phyloP scores from a whole-genome alignment of 345 rosid species.

The Pistacia atlantica region DNA sequence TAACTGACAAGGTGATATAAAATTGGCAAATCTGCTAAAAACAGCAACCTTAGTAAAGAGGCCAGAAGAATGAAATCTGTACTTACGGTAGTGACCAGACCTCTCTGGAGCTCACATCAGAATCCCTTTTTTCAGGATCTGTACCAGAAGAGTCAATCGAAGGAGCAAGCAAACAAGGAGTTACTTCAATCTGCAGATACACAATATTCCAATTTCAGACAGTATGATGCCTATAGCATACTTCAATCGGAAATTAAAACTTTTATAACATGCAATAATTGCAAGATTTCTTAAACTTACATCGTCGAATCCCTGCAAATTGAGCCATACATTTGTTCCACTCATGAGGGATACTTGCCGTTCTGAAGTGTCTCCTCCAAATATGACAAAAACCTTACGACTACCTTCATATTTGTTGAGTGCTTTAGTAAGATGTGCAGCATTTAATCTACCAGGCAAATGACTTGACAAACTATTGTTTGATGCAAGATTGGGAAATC shows the following conservation, averaged over 20 bases:
- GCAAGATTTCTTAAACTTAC: conserved; percentile 49
- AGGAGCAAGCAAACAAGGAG: conserved; percentile 82
- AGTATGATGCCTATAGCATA: conserved; percentile 4
- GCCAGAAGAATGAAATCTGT: conserved; percentile 12
- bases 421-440: conserved; percentile 28
- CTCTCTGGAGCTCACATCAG: conserved; percentile 49
- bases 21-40: conserved; percentile 9
- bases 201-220: conserved; percentile 28
- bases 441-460: conserved; percentile 34
- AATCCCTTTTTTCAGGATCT: conserved; percentile 30
- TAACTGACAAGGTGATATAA: neutral
- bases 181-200: conserved; percentile 77
- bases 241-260: conserved; percentile 1
- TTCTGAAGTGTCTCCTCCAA: conserved; percentile 95
- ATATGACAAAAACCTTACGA: conserved; percentile 71
- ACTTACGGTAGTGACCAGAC: conserved; percentile 92
- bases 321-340: conserved; percentile 95
- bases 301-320: conserved; percentile 75
- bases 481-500: conserved; percentile 68
- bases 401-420: conserved; percentile 33
- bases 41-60: neutral
- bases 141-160: conserved; percentile 35
- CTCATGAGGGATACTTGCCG: conserved; percentile 98
- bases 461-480: conserved; percentile 41
- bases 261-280: neutral